These are phyloP conservation scores for Rhizopogon vesiculosus DNA, from an alignment of 768 basidiomycete genomes.

Conservation along the genomic window DNA sequence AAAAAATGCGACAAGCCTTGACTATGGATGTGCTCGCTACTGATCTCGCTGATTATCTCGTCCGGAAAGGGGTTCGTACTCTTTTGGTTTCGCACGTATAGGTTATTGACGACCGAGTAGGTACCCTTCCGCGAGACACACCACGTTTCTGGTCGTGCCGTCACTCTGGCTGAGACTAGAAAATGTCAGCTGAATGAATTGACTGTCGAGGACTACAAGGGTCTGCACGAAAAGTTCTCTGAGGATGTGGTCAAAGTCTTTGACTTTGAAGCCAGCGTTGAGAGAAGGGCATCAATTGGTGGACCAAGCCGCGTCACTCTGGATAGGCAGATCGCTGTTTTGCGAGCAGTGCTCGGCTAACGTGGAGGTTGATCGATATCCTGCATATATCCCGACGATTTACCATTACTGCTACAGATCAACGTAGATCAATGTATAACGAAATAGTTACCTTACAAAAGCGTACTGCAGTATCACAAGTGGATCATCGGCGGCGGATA, in stretches of 20 bases:
- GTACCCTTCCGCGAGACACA: slow-evolving; percentile 99
- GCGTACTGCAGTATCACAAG: too few species aligned
- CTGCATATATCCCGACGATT: too few species aligned
- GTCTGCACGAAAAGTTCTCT: slow-evolving; percentile 69
- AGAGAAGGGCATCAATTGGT: slow-evolving; percentile 87
- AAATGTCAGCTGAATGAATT: slow-evolving; percentile 80
- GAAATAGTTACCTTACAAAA: too few species aligned
- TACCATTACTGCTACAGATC: too few species aligned
- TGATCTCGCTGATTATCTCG: slow-evolving; percentile 98
- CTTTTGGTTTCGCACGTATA: slow-evolving; percentile 1
- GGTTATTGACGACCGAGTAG: slow-evolving; percentile 33
- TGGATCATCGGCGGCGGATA: too few species aligned
- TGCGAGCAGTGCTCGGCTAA: slow-evolving; percentile 53
- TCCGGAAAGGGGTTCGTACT: slow-evolving; percentile 87
- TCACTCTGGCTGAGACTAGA: slow-evolving; percentile 86
- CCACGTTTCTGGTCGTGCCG: slow-evolving; percentile 94
- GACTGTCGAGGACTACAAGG: slow-evolving; percentile 72
- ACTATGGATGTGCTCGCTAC: slow-evolving; percentile 99
- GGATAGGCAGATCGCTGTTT: slow-evolving; percentile 74
- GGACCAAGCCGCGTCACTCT: slow-evolving; percentile 86
- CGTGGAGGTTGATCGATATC: background rate
- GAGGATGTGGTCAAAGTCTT: slow-evolving; percentile 84
- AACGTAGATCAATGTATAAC: background rate
- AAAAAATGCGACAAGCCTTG: slow-evolving; percentile 86
- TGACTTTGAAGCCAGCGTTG: slow-evolving; percentile 94